A percentile compares a stretch with the other conserved stretches of the same genome.
Evolutionary conservation across 106 monocot genomes (phyloP).

Genomic region (Vanilla planifolia): DNA sequence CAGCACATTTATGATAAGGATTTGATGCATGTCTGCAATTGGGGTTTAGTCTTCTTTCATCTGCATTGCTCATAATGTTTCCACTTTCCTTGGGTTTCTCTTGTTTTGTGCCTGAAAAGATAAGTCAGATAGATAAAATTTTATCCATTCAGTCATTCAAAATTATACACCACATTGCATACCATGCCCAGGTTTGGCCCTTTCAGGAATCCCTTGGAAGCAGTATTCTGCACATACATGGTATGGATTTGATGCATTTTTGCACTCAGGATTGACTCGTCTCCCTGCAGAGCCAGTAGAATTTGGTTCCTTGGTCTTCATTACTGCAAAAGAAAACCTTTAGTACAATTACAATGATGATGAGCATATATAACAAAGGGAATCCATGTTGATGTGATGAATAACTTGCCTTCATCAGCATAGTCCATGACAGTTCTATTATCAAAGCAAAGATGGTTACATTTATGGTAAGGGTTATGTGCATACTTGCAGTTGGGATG

Average conservation of each 20-base stretch:
- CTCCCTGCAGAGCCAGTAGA: background rate
- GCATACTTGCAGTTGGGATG: slow-evolving; percentile 8
- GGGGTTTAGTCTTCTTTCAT: background rate
- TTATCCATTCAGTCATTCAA: background rate
- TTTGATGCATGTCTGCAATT: slow-evolving; percentile 7
- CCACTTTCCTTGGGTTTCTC: background rate
- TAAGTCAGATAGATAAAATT: background rate
- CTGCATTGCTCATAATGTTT: background rate
- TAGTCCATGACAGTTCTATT: background rate
- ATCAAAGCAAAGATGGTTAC: slow-evolving; percentile 3
- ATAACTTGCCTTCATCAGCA: background rate
- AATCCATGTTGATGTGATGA: background rate
- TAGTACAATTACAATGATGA: background rate
- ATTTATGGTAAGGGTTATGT: slow-evolving; percentile 9
- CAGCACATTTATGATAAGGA: slow-evolving; percentile 10
- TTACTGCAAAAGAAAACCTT: background rate
- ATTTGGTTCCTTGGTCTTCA: slow-evolving; percentile 1
- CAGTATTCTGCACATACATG: slow-evolving; percentile 32
- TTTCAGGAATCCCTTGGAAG: slow-evolving; percentile 10
- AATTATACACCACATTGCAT: background rate
- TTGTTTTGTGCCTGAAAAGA: background rate
- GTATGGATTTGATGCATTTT: slow-evolving; percentile 27
- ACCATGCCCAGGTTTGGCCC: background rate
- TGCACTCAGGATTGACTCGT: slow-evolving; percentile 25
- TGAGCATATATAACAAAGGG: background rate